Evolutionary conservation across 2,329 filamentous ascomycete species (phyloP), one percentile per base, ranked within the genome.

Genomic region (Pseudogymnoascus sp.): DNA sequence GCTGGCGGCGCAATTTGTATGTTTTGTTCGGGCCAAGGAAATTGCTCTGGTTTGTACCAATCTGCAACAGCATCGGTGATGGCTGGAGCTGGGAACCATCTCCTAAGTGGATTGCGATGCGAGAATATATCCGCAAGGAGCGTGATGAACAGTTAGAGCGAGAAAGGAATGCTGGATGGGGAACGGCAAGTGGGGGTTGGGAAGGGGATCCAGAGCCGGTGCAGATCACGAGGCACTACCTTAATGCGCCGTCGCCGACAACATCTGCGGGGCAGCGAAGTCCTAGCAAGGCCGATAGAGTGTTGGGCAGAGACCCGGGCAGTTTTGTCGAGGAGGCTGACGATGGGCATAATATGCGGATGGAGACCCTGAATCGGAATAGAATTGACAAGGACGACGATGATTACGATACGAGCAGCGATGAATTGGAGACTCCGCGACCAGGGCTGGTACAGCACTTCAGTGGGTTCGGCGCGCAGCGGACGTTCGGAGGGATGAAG

Each of bases 61-160:
- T 97, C 51, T 85, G 84, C 74, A 97, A 89, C 71, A 96, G 92
- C 1, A 90, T 85, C 0, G 93, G 93, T 35, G 91, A 99, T 73
- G 94, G 94, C 21, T 99, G 93, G 93, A 82, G 81, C 48, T 99
- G 94, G 94, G 92, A 97, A 70, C 84, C 92, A 0, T 95, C 86
- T 70, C 81, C 84, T 0, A 85, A 84, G 67, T 99, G 94, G 89
- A 66, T 90, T 2, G 85, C 87, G 36, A 89, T 87, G 3, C 80
- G 87, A 44, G 86, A 91, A 5, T 78, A 78, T 17, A 79, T 92
- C n/a, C 76, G 78, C 4, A 67, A 70, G 8, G 84, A 87, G 64
- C 77, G 85, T 51, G 78, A 83, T 61, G 78, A 82, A 59, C 87
- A 90, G 71, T 79, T 81, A 58, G 78, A 80, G 64, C 78, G 87